Evolutionary conservation across 2,329 filamentous ascomycete genomes (phyloP).

Genomic region (Fusarium sp.): DNA sequence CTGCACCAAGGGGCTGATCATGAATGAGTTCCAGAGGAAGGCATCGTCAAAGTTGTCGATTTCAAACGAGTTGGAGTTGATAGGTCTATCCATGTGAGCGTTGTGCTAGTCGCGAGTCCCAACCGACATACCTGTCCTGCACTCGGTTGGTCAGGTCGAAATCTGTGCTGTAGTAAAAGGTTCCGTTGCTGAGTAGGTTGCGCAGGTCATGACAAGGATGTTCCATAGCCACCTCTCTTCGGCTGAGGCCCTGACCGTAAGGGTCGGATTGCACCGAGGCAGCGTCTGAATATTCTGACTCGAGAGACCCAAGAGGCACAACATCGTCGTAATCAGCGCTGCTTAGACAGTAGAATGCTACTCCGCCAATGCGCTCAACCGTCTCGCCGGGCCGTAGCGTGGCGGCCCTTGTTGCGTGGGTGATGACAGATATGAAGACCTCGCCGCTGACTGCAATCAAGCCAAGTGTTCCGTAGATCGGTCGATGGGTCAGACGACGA

Average conservation of each 20-base stretch:
- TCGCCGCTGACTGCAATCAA: slow-evolving; percentile 86
- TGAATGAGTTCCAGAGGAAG: slow-evolving; percentile 98
- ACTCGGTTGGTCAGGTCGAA: slow-evolving; percentile 95
- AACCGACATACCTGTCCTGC: slow-evolving; percentile 77
- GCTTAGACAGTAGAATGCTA: slow-evolving; percentile 95
- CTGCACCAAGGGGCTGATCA: slow-evolving; percentile 92
- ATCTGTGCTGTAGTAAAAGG: slow-evolving; percentile 98
- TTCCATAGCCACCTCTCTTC: slow-evolving; percentile 78
- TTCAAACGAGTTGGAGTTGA: slow-evolving; percentile 83
- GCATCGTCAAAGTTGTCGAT: slow-evolving; percentile 93
- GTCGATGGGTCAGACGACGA: slow-evolving; percentile 77
- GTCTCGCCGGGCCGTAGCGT: slow-evolving; percentile 89
- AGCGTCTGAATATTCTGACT: slow-evolving; percentile 61
- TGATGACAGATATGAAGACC: slow-evolving; percentile 92
- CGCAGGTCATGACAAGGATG: slow-evolving; percentile 92
- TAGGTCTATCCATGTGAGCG: slow-evolving; percentile 63
- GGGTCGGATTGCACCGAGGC: slow-evolving; percentile 55
- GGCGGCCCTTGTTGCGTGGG: slow-evolving; percentile 80
- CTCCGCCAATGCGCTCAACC: slow-evolving; percentile 85
- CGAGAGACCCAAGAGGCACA: slow-evolving; percentile 65
- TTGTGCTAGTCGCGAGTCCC: background rate
- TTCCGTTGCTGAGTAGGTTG: slow-evolving; percentile 92
- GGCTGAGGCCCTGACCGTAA: slow-evolving; percentile 62
- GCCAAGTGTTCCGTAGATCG: slow-evolving; percentile 87
- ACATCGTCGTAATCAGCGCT: slow-evolving; percentile 87